Percentiles rank a stretch among this genome's conserved stretches.
Evolutionary conservation across 805 yeast genomes (phyloP).

Genomic region (Myxozyma melibiosi): DNA sequence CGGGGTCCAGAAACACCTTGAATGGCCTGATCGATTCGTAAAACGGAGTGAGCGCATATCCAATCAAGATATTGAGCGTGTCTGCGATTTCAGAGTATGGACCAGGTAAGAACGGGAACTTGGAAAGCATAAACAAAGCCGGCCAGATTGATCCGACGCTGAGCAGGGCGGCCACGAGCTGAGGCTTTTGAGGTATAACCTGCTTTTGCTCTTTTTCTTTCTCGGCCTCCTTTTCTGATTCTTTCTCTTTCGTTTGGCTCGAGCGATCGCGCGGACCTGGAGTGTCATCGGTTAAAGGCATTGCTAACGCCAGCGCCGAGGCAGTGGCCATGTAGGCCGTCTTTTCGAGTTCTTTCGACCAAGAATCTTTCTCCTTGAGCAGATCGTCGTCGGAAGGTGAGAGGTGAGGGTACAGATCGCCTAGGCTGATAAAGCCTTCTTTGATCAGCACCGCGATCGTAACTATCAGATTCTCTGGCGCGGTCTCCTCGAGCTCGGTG

Average conservation of each 20-base stretch:
- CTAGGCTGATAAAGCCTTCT: constrained; percentile 65
- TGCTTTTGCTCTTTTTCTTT: not conserved
- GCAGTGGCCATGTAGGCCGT: constrained; percentile 64
- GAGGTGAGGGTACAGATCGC: constrained; percentile 59
- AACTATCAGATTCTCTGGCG: constrained; percentile 50
- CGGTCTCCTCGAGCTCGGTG: constrained; percentile 40
- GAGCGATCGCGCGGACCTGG: constrained; percentile 41
- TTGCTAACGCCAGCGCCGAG: constrained; percentile 84
- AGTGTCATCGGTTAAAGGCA: constrained; percentile 73
- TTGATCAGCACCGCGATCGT: constrained; percentile 62
- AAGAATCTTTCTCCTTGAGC: constrained; percentile 47
- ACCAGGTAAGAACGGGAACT: constrained; percentile 62
- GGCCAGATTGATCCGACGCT: constrained; percentile 66
- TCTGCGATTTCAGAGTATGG: constrained; percentile 54
- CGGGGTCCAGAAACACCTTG: not conserved
- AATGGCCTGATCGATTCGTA: constrained; percentile 35
- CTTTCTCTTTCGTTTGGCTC: constrained; percentile 12
- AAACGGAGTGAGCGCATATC: constrained; percentile 54
- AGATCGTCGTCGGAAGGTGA: constrained; percentile 56
- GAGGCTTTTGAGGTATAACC: constrained; percentile 44
- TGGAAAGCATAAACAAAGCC: constrained; percentile 57
- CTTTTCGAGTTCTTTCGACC: constrained; percentile 54
- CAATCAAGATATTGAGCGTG: constrained; percentile 54
- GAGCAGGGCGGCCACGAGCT: constrained; percentile 56
- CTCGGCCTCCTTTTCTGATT: constrained; percentile 7